Base-by-base conservation (phyloP, 345 rosid species). In the Noccaea bulbosa region DNA sequence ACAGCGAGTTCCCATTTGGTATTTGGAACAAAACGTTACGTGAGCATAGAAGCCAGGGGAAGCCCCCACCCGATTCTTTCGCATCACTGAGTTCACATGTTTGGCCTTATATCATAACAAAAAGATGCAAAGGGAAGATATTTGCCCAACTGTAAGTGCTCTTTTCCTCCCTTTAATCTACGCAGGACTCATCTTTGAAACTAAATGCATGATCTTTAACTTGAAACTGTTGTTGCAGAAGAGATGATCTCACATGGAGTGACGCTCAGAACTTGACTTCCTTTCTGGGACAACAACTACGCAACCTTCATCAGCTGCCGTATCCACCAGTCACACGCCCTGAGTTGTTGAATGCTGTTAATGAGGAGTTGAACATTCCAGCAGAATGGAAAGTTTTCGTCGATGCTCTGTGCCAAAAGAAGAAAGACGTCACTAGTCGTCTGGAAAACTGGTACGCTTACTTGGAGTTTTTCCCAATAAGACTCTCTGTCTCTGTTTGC, bases 31-130 rank as follows among this genome's bases (percentile, higher is more conserved):
- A 89, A 81, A 87, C 85, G 53, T 81, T 70, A 33, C 80, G 79
- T 55, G 92, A 91, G 77, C 80, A 67, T 44, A 85, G 71, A 71
- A 85, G 61, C 76, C 85, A 79, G 34, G 84, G 84, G 69, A 79
- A 74, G 54, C 74, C 81, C 67, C 52, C 54, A 39, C 58, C 62
- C 9, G 84, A 81, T 55, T 70, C 76, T 57, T 53, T 55, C 39
- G 59, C 76, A 68, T 71, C 84, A 44, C 66, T 81, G 64, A 69
- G 82, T 72, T 65, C 84, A 30, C 69, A 71, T 43, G 78, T 91
- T 71, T 93, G 97, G 94, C 98, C 97, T 24, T 90, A 80, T 73
- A 80, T 90, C 38, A 86, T 93, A 77, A 93, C 92, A 32, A 89
- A 78, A 79, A 82, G 92, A 77, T 93, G 98, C 86, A 86, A 83